Evolutionary conservation across 1,284 basidiomycete species (phyloP).

Genomic region (Omphalotus olearius): DNA sequence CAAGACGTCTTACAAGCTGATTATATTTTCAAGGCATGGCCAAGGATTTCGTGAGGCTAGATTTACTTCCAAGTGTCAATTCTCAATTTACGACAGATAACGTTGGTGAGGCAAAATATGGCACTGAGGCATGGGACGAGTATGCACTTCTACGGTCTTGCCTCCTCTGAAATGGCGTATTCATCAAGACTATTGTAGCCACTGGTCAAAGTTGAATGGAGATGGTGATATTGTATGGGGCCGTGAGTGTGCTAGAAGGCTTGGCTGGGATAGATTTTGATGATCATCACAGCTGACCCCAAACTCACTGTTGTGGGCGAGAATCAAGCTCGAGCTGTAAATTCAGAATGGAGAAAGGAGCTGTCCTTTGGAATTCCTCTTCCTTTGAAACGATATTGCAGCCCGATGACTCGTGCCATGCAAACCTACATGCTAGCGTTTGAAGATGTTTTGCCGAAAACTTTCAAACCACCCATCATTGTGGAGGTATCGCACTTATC

Average conservation of each 20-base stretch:
- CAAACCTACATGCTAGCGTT: conserved; percentile 69
- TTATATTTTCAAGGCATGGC: conserved; percentile 69
- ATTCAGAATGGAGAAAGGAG: conserved; percentile 59
- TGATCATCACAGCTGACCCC: conserved; percentile 58
- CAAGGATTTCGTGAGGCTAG: conserved; percentile 59
- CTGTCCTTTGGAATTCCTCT: conserved; percentile 47
- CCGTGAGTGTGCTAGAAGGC: conserved; percentile 41
- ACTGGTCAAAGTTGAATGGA: conserved; percentile 68
- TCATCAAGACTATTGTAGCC: conserved; percentile 26
- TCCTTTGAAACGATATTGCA: conserved; percentile 58
- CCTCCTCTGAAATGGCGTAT: neutral
- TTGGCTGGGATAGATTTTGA: neutral
- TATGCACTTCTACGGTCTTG: conserved; percentile 25
- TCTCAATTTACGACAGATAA: conserved; percentile 52
- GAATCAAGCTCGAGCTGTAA: conserved; percentile 55
- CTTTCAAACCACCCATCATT: conserved; percentile 30
- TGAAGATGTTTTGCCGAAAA: conserved; percentile 31
- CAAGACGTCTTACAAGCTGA: conserved; percentile 47
- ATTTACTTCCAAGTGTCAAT: neutral
- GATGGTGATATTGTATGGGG: conserved; percentile 79
- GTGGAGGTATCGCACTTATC: conserved; percentile 42
- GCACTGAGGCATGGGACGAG: conserved; percentile 57
- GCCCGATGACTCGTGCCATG: conserved; percentile 71
- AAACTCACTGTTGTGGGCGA: conserved; percentile 66
- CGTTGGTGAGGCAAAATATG: conserved; percentile 69